Conservation (phyloP, 345 rosid species). For the Eucalyptus curtisii region DNA sequence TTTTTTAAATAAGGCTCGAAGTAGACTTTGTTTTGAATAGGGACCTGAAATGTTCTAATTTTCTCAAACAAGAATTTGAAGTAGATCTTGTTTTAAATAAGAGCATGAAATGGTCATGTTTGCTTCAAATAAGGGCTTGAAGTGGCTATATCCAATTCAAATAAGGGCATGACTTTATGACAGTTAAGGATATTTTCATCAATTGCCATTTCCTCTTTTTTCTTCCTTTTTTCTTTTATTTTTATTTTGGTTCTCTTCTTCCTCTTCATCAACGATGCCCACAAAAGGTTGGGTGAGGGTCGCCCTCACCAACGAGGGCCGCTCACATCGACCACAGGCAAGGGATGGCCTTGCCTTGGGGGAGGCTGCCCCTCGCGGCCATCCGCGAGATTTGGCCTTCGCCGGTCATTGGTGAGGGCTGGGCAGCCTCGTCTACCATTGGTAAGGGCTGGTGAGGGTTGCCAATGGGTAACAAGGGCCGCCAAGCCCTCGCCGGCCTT, state of each 20-base stretch:
- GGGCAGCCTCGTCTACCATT: rapidly evolving
- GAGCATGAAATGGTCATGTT: rapidly evolving
- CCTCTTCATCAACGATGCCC: rapidly evolving
- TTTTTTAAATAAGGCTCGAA: rapidly evolving
- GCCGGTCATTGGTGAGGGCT: rapidly evolving
- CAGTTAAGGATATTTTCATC: rapidly evolving
- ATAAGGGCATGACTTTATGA: rapidly evolving
- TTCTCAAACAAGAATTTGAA: too few species aligned
- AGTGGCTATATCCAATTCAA: rapidly evolving
- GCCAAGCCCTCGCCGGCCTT: rapidly evolving
- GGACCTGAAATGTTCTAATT: rapidly evolving
- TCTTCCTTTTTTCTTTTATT: rapidly evolving
- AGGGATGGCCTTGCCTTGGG: too few species aligned
- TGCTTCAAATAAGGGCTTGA: rapidly evolving
- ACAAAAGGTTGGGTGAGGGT: rapidly evolving
- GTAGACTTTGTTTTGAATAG: rapidly evolving
- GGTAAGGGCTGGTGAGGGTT: too few species aligned
- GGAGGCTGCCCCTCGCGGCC: too few species aligned
- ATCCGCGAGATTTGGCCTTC: rapidly evolving
- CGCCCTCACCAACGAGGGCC: rapidly evolving
- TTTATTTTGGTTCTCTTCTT: too few species aligned
- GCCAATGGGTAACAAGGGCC: rapidly evolving
- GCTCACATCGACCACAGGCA: rapidly evolving
- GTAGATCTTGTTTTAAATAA: too few species aligned
- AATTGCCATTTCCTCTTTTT: too few species aligned